Evolutionary conservation across 2,329 filamentous ascomycete species (phyloP), one percentile per base, ranked within the genome.

Genomic region (Fusarium vanettenii): DNA sequence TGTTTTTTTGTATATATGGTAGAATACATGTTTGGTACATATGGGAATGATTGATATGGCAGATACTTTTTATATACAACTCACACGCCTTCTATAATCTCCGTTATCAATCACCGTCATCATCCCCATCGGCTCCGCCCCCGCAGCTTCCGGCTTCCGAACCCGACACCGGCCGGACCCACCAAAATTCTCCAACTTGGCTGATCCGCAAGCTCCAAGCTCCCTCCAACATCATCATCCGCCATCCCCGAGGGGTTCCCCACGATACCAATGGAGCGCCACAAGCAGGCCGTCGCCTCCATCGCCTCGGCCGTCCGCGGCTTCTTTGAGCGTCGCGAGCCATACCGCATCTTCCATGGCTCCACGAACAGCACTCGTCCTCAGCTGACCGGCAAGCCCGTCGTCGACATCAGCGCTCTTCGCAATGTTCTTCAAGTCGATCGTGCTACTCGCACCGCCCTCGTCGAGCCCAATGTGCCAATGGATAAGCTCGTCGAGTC

Each of bases 271-370:
- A 83, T 82, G 86, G 86, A 88, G 39, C 81, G 81, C 25, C 88
- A 89, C 75, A 78, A 85, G n/a, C 77, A 79, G 13, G 83, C 84
- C 9, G 86, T 89, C 27, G 70, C 80, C 22, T 77, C 80, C 61
- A 85, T 89, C 57, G 83, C 87, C 3, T 78, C 80, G 41, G 82
- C 84, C 31, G 82, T 89, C 52, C 81, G 81, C 71, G 78, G 84
- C 9, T 89, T 89, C 77, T 80, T 86, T 62, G 78, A 81, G 13
- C 79, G 76, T 13, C 80, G 84, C 64, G 81, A 85, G 80, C 89
- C 92, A 5, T 95, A 94, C 82, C 89, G 92, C 20, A 92, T 95
- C 79, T 93, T 91, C 76, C 93, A 95, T 82, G 93, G 93, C 69
- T 91, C 92, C 1, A 95, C 93, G 14, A 94, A 94, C 83, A 94